phyloP scores from a whole-genome alignment of 2,329 filamentous ascomycete species.

The Aspergillus chevalieri region DNA sequence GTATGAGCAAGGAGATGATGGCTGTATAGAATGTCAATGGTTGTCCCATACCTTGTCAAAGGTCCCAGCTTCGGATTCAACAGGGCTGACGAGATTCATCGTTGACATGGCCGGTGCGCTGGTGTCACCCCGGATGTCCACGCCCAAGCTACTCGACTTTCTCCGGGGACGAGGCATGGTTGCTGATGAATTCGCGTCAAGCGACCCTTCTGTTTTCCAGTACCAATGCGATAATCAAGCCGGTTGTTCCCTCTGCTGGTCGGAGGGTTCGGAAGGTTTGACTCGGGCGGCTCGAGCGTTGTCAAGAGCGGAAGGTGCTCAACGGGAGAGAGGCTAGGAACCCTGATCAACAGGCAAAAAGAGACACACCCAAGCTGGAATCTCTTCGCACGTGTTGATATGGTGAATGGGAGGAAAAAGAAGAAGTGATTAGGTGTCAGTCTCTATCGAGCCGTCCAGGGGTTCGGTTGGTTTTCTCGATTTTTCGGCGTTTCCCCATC shows the following conservation, averaged over 20 bases:
- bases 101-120: conserved; percentile 43
- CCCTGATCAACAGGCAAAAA: neutral
- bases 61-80: conserved; percentile 8
- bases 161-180: conserved; percentile 37
- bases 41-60: conserved; percentile 23
- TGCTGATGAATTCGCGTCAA: neutral
- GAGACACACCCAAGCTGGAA: neutral
- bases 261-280: neutral
- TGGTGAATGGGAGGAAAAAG: neutral
- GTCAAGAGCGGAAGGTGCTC: neutral
- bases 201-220: too few relatives aligned
- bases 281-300: neutral
- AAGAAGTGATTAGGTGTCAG: neutral
- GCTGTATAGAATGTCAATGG: neutral
- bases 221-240: neutral
- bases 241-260: neutral
- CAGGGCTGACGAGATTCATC: conserved; percentile 33
- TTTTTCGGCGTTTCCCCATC: neutral
- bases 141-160: conserved; percentile 41
- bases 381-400: neutral
- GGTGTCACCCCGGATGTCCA: conserved; percentile 43
- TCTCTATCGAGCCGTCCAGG: neutral
- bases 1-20: neutral
- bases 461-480: neutral
- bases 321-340: neutral